Evolutionary conservation across 1,284 basidiomycete species (phyloP), one percentile per base, ranked within the genome.

Genomic region (Taiwanofungus camphoratus): DNA sequence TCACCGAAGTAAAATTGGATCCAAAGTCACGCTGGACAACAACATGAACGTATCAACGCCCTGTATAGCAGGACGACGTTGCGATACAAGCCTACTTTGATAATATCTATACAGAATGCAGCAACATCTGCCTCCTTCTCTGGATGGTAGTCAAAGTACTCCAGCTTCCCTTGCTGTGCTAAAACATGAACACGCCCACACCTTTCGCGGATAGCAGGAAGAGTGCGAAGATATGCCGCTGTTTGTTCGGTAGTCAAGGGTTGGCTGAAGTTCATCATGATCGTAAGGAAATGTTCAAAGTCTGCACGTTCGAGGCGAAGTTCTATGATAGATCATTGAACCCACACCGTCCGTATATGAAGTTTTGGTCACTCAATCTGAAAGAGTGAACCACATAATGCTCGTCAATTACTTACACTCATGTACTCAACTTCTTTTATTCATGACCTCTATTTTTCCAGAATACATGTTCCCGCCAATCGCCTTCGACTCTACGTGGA

Each of bases 101-200:
- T 93, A 54, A 97, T 85, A 22, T 73, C 66, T 16, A 80, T 70
- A 59, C 92, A 96, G 65, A 87, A 96, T 18, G 76, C 77, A n/a
- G 87, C 81, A 2, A 89, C 87, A 18, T 71, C 71, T 11, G 58
- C 60, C 59, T 94, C 81, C 54, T 81, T 83, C 50, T 82, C 78
- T 16, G 87, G 78, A 61, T 92, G 74, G 64, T 93, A 92, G 29
- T 83, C 76, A 61, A 95, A 96, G 66, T 91, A 93, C 50, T 93
- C 69, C 2, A 94, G 75, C 54, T 83, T 77, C 40, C 79, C 83
- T 48, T 76, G 61, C 56, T 79, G 65, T 4, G 87, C 90, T 13
- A 94, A 80, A 19, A 79, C 71, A 61, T 89, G 84, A 30, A 98
- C 91, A 43, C 76, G 75, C 26, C 64, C 61, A 62, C 92, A 97